Base-by-base conservation (phyloP, 441 rosid species). In the Francoa sonchifolia region DNA sequence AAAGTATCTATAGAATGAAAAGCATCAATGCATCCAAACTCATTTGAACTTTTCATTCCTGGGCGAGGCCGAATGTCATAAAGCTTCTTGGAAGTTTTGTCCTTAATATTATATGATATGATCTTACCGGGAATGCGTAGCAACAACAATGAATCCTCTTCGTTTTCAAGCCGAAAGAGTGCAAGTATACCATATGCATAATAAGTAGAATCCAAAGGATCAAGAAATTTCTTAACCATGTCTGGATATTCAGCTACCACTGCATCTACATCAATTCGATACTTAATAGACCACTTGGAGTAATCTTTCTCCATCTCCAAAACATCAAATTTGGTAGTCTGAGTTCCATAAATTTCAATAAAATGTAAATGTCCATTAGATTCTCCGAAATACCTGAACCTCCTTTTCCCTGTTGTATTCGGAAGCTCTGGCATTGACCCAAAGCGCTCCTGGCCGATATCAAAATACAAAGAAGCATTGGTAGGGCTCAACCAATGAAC, bases 401-500 rank as follows among this genome's bases (percentile, higher is more conserved):
- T 33, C 21, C 49, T 39, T 11, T 19, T 10, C 6, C 52, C 36
- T 17, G 46, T 16, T 0, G 41, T 31, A 44, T 33, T 6, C 0
- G 58, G 52, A 20, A 53, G 43, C 3, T n/a, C 11, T 0, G 62
- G 59, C 56, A 66, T 39, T 11, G 10, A 10, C 4, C 25, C 1
- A 5, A 48, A 29, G 3, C 20, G 6, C 39, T 42, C 71, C 0
- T 42, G 37, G 4, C 35, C 19, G 1, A 67, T 20, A 37, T 62
- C 36, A 8, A 63, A 63, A 23, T 25, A 44, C 7, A 53, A 20
- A 8, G 63, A 59, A 29, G 43, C 31, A 4, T 46, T 43, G 3
- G 30, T 34, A 2, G 23, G 48, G 39, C 57, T 63, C 1, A 59
- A 8, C 73, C 73, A 63, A 8, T 55, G 63, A 42, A 63, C 27